Evolutionary conservation across 805 yeast species (phyloP), one percentile per base, ranked within the genome.

Genomic region (Metschnikowia gruessii): DNA sequence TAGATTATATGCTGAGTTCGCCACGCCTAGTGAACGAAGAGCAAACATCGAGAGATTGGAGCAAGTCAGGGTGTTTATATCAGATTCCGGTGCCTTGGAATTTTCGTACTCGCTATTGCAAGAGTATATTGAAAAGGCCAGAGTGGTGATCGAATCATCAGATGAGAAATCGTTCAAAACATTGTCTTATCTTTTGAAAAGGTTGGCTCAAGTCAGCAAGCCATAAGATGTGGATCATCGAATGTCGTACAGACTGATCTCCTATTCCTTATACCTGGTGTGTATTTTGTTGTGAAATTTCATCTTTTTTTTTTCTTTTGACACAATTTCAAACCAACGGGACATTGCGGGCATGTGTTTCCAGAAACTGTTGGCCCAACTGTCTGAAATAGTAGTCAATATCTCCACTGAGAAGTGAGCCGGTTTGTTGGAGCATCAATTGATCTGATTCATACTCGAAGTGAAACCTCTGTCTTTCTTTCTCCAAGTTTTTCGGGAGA

Each of bases 311-410:
- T 10, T 26, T 26, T 10, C 12, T 7, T 10, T 26, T 26, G 28
- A 26, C 12, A 11, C 28, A 10, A 26, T 26, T 6, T 33, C 30
- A 44, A 21, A 40, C 16, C 37, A 45, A 45, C 7, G 44, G 41
- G n/a, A 38, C 37, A 19, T 40, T 24, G 17, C 30, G 43, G 17
- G 41, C 32, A 16, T 30, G 22, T 17, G 31, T 4, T 26, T 41
- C 45, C 40, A 24, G 38, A 15, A 35, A 16, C 4, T 32, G 28
- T 22, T 39, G 53, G 19, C 48, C 47, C 40, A 58, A 46, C 24
- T 40, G 51, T 15, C 58, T 55, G 32, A 64, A 60, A 41, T 62
- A 64, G 19, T 48, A 37, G 50, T 64, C 68, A 18, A 64, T 53
- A 39, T 61, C 66, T 17, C 43, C 51, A 16, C 56, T 44, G 17